Evolutionary conservation across 78 protist genomes (phyloP).

Genomic region (Dictyostelium capitatum): DNA sequence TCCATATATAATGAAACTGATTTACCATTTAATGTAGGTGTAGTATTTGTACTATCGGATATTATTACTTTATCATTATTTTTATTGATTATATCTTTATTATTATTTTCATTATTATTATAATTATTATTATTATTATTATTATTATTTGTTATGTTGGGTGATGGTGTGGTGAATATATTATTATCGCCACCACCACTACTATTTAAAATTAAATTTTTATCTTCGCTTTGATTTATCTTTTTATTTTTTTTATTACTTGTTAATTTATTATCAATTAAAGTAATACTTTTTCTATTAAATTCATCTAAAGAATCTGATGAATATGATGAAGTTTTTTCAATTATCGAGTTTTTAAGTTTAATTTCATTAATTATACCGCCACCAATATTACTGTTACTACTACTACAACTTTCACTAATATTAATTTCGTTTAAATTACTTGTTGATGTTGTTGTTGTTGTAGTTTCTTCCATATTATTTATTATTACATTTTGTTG

Average conservation of each 20-base stretch:
- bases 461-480: no score
- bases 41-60: not conserved
- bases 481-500: no score
- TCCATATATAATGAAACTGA: not conserved
- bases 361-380: not conserved
- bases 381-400: no score
- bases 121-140: no score
- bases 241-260: not conserved
- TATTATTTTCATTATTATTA: not conserved
- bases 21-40: not conserved
- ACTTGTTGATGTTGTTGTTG: no score
- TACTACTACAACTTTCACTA: no score
- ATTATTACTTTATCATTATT: not conserved
- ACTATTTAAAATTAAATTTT: not conserved
- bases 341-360: not conserved
- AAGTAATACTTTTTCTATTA: not conserved
- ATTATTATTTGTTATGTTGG: not conserved
- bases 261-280: not conserved
- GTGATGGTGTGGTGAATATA: not conserved
- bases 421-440: no score
- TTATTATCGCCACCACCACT: not conserved
- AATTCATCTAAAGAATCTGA: not conserved
- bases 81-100: slow-evolving; percentile 2
- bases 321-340: not conserved
- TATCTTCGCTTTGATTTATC: not conserved